Conservation (phyloP, 257 asterid species). For the Datura wrightii region DNA sequence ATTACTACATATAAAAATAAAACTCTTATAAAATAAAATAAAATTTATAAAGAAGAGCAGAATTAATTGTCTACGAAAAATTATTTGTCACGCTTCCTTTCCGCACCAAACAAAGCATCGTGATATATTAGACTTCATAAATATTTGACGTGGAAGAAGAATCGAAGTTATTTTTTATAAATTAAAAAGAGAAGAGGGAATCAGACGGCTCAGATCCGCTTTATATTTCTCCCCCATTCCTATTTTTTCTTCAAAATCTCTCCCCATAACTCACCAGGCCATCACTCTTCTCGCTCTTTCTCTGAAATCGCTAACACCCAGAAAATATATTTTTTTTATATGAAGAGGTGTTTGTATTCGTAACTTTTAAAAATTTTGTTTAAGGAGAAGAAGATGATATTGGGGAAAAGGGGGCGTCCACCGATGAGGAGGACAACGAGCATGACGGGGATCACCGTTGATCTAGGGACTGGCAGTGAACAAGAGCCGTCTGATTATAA, state of each 20-base stretch:
- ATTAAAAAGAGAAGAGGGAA: neutral
- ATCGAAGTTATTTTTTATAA: neutral
- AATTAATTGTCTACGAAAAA: no score
- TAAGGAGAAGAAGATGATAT: slow-evolving; percentile 36
- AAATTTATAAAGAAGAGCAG: no score
- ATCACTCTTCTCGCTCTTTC: neutral
- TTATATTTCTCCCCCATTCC: neutral
- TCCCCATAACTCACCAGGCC: neutral
- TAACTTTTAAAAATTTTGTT: neutral
- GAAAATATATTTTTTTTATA: no score
- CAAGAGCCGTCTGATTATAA: slow-evolving; percentile 35
- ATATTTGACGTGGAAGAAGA: slow-evolving; percentile 27
- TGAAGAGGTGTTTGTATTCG: neutral
- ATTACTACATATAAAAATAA: no score
- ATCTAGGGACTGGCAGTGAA: slow-evolving; percentile 36
- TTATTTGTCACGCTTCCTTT: neutral
- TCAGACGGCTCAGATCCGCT: neutral
- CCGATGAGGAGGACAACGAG: slow-evolving; percentile 51
- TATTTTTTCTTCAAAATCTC: neutral
- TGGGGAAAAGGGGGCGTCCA: slow-evolving; percentile 52
- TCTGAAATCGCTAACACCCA: neutral
- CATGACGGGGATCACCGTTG: slow-evolving; percentile 52
- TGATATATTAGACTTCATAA: slow-evolving; percentile 3
- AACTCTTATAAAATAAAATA: no score
- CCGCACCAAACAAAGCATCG: neutral